Conservation (phyloP, 768 basidiomycete species). For the Boletus pseudo-olivaceus region DNA sequence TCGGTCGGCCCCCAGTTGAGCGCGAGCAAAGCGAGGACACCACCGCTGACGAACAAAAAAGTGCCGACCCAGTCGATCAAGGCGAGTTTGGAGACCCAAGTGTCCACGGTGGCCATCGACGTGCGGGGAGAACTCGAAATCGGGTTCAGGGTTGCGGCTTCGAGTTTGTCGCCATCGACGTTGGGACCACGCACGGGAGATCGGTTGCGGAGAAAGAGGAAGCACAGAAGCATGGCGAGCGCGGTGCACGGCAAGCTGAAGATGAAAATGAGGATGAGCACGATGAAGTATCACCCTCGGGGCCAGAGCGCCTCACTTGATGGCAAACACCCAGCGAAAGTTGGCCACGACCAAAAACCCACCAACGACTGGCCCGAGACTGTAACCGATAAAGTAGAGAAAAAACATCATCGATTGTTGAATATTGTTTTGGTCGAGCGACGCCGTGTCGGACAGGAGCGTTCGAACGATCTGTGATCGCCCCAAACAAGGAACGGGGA, state of each 20-base stretch:
- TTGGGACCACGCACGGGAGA: conserved; percentile 17
- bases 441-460: conserved; percentile 41
- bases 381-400: conserved; percentile 42
- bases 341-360: conserved; percentile 38
- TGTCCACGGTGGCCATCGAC: too few species aligned
- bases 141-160: neutral
- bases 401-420: conserved; percentile 42
- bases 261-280: neutral
- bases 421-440: conserved; percentile 40
- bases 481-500: neutral
- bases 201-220: conserved; percentile 39
- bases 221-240: conserved; percentile 37
- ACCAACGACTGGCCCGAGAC: conserved; percentile 41
- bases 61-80: conserved; percentile 49
- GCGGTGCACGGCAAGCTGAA: conserved; percentile 39
- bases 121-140: too few species aligned
- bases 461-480: conserved; percentile 37
- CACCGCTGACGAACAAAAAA: conserved; percentile 39
- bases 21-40: conserved; percentile 46
- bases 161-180: conserved; percentile 9
- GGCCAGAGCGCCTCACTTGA: conserved; percentile 36
- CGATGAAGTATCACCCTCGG: neutral
- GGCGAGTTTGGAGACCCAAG: conserved; percentile 28
- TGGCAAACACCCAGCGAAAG: conserved; percentile 55
- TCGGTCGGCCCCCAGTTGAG: conserved; percentile 49